Base-by-base conservation (phyloP, 768 basidiomycete species). In the Lactarius vividus region DNA sequence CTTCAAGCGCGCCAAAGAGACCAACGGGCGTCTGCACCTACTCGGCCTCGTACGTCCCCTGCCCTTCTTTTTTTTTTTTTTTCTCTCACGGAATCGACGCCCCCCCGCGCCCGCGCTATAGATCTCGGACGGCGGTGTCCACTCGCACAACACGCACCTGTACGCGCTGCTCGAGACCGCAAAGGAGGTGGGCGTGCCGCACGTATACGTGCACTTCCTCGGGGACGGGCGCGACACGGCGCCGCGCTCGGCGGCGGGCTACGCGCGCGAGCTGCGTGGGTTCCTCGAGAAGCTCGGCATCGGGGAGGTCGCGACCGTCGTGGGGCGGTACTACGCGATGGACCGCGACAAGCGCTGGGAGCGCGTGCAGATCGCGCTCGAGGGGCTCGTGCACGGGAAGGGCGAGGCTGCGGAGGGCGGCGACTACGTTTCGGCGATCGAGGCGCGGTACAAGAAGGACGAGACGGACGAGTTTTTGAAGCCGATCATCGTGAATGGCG, bases 291-390 rank as follows among this genome's bases (percentile, higher is more conserved):
- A 92, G 72, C 88, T 92, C 72, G 81, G 86, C 49, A 84, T 88
- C 67, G 95, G 94, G 37, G 84, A 91, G 74, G 79, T 98, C 57
- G 88, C 92, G 6, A 95, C 94, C 8, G 82, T 96, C 58, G 80
- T 95, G 49, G 95, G 94, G 7, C 79, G 96, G 60, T 98, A 98
- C 82, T 98, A 96, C 71, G 95, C 94, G 37, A 96, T 96, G 94
- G 95, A 96, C 78, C 87, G 94, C 44, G 94, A 96, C 76, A 96
- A 96, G 82, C 87, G 95, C 56, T 98, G 95, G 95, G 95, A 98
- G 75, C 84, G 95, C 40, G 76, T 98, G 74, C 93, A 94, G 82
- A 81, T 93, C 67, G 95, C 95, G 4, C 82, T 96, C 1, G 94
- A 96, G 44, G 92, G 88, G 3, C 83, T 98, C 53, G 84, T 94